Evolutionary conservation across 768 basidiomycete genomes (phyloP), one percentile per base, ranked within the genome.

Genomic region (Rhizopogon vinicolor): DNA sequence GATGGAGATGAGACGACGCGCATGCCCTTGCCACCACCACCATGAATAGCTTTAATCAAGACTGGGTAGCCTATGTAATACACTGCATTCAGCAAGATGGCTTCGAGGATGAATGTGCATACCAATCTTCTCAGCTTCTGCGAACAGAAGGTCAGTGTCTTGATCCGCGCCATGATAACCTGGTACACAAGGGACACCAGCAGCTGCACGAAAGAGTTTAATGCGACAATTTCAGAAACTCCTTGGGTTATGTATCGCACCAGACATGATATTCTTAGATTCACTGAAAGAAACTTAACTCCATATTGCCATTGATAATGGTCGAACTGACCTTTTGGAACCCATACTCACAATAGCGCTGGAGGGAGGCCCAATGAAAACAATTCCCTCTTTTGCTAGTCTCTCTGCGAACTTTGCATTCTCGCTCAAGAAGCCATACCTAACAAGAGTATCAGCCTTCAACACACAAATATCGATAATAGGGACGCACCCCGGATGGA

Each of bases 1-100:
- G 76, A 75, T n/a, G 78, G 71, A 2, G 81, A 77, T 22, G 81
- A 72, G 3, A 93, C 91, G 9, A 84, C 85, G 42, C 93, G 86
- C 93, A 97, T 97, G 42, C 94, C 94, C 68, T 97, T 97, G 1
- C 94, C 95, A 6, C 94, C 94, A 16, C 94, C 95, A 25, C 95
- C 94, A 60, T 95, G 89, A 44, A 94, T 87, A n/a, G 94, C 95
- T 66, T 98, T 98, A 72, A 98, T 97, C 29, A 98, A 75, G 2
- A 96, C 89, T 28, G 94, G 94, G 65, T 91, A 96, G 10, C 89
- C 88, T 87, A 42, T 22, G 33, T 37, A 45, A 41, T n/a, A 14
- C 35, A 16, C 8, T 19, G 14, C 3, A 5, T 35, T 49, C 1
- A 37, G 14, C 0, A 19, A 7, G 8, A 18, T 37, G 3, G 14